Conservation (phyloP, 306 rosid genomes). For the Castanea crenata region DNA sequence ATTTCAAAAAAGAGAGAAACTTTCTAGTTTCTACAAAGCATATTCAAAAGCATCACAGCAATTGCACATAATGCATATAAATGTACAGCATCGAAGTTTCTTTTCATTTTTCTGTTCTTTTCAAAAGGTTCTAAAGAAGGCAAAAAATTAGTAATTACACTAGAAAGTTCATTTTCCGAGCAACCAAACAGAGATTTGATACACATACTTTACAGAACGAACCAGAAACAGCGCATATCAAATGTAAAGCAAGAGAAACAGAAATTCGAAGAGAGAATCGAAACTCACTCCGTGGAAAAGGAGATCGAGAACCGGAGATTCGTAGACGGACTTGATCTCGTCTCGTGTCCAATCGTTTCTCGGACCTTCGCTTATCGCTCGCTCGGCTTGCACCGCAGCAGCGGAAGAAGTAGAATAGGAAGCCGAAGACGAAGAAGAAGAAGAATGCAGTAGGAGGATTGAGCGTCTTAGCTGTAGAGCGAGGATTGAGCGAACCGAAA, state of each 20-base stretch:
- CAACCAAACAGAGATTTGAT: background rate
- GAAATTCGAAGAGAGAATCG: background rate
- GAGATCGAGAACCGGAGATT: constrained; percentile 91
- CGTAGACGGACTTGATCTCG: constrained; percentile 63
- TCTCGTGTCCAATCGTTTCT: constrained; percentile 73
- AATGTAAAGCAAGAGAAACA: background rate
- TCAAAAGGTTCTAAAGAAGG: background rate
- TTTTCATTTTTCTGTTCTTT: background rate
- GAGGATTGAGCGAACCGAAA: constrained; percentile 34
- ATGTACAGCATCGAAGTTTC: no score
- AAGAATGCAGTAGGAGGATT: constrained; percentile 27
- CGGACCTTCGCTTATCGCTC: constrained; percentile 62
- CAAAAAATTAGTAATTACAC: no score
- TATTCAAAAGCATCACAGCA: no score
- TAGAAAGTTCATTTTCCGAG: background rate
- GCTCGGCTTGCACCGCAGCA: constrained; percentile 72
- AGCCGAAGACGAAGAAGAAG: constrained; percentile 30
- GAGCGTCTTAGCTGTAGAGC: constrained; percentile 29
- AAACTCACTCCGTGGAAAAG: constrained; percentile 89
- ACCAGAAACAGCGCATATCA: background rate
- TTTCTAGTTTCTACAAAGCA: no score
- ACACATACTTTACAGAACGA: background rate
- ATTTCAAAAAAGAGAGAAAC: no score
- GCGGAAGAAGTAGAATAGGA: constrained; percentile 44
- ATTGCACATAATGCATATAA: background rate